Percentiles rank a stretch among this genome's conserved stretches.
phyloP scores from a whole-genome alignment of 352 stramenopile genomes.

The Globisporangium mamillatum region DNA sequence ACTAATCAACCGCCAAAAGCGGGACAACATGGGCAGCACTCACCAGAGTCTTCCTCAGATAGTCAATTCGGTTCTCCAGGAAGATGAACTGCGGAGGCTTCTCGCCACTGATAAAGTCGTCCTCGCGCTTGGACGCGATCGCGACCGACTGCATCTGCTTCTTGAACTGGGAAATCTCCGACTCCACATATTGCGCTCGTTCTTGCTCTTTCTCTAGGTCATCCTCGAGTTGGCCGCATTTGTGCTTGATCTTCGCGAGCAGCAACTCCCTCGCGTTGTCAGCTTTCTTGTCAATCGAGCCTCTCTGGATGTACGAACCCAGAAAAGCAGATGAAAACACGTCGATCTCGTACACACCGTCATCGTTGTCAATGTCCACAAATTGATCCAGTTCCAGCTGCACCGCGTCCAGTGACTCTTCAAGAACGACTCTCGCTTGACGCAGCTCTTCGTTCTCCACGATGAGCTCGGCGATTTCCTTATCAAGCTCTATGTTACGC shows the following conservation, averaged over 20 bases:
- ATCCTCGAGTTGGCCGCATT: conserved; percentile 48
- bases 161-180: conserved; percentile 64
- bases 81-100: conserved; percentile 77
- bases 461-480: conserved; percentile 71
- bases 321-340: conserved; percentile 73
- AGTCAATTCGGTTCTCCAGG: conserved; percentile 69
- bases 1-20: background rate
- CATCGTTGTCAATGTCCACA: conserved; percentile 54
- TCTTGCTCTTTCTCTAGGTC: conserved; percentile 64
- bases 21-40: conserved; percentile 1
- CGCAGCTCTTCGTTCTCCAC: conserved; percentile 69
- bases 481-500: conserved; percentile 53
- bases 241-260: conserved; percentile 53
- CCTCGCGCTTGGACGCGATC: conserved; percentile 62
- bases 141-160: conserved; percentile 64
- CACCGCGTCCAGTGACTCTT: conserved; percentile 52
- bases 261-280: conserved; percentile 59
- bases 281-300: conserved; percentile 58
- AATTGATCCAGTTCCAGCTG: conserved; percentile 69
- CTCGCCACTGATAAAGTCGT: conserved; percentile 78
- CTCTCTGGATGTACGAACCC: conserved; percentile 50
- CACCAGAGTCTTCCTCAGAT: conserved; percentile 67
- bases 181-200: conserved; percentile 46
- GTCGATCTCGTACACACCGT: conserved; percentile 45
- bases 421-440: conserved; percentile 39